phyloP scores from a whole-genome alignment of 164 flowering plant species.

The Cinnamomum chago region DNA sequence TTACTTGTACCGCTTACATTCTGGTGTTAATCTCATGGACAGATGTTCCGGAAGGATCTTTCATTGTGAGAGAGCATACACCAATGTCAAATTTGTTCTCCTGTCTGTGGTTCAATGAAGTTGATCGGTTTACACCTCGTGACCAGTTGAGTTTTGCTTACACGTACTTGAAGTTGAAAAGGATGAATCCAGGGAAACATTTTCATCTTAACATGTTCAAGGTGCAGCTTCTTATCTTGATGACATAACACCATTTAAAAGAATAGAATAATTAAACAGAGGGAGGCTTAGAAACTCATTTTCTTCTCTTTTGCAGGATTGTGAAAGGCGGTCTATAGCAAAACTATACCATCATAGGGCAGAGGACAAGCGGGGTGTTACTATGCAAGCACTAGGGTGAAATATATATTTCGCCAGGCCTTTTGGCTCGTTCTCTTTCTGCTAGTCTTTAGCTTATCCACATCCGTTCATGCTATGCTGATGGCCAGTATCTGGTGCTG shows the following conservation, averaged over 20 bases:
- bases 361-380: slow-evolving; percentile 52
- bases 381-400: slow-evolving; percentile 27
- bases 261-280: too few relatives aligned
- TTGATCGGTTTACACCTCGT: slow-evolving; percentile 92
- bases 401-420: background rate
- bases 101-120: slow-evolving; percentile 99
- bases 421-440: background rate
- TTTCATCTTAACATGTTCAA: slow-evolving; percentile 92
- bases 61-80: slow-evolving; percentile 92
- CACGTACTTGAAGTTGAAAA: slow-evolving; percentile 74
- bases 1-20: background rate
- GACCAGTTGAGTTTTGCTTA: slow-evolving; percentile 98
- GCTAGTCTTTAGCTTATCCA: too few relatives aligned
- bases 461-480: background rate
- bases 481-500: background rate
- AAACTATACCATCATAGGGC: slow-evolving; percentile 75
- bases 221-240: slow-evolving; percentile 35
- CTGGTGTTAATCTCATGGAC: slow-evolving; percentile 10
- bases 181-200: slow-evolving; percentile 72
- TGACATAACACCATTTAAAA: background rate
- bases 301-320: slow-evolving; percentile 47
- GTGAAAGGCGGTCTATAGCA: slow-evolving; percentile 75
- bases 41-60: slow-evolving; percentile 99
- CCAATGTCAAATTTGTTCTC: slow-evolving; percentile 99
- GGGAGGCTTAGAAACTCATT: background rate